Evolutionary conservation across 805 yeast genomes (phyloP).

Genomic region (Cyberlindnera lachancei): DNA sequence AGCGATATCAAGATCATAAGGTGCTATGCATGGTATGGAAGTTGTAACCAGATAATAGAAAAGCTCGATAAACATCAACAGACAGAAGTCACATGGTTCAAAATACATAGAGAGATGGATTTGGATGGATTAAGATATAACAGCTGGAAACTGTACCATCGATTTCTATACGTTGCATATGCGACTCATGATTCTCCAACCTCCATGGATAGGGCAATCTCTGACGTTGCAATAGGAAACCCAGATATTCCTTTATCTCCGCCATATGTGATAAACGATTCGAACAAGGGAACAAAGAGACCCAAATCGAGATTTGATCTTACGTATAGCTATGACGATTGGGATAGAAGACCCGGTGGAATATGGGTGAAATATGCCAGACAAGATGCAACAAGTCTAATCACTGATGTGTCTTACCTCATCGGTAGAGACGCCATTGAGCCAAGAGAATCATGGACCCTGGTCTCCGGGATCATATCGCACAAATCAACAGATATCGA

Average conservation of each 20-base stretch:
- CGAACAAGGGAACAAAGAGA: constrained; percentile 23
- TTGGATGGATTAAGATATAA: constrained; percentile 13
- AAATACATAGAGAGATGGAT: constrained; percentile 20
- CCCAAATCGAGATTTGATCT: constrained; percentile 20
- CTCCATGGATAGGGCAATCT: constrained; percentile 25
- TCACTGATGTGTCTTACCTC: constrained; percentile 42
- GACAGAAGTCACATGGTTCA: constrained; percentile 18
- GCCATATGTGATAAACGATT: constrained; percentile 28
- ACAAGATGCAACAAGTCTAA: constrained; percentile 24
- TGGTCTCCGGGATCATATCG: constrained; percentile 18
- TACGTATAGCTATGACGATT: constrained; percentile 21
- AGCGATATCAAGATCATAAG: constrained; percentile 24
- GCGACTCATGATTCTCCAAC: constrained; percentile 7
- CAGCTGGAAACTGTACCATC: constrained; percentile 15
- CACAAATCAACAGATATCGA: constrained; percentile 2
- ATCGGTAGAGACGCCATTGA: constrained; percentile 52
- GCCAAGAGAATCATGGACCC: constrained; percentile 51
- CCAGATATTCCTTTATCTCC: constrained; percentile 28
- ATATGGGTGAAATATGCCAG: constrained; percentile 50
- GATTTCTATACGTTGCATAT: constrained; percentile 23
- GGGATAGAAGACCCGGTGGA: constrained; percentile 42
- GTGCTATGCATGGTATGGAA: constrained; percentile 25
- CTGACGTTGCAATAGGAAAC: constrained; percentile 38
- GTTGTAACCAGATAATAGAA: constrained; percentile 22
- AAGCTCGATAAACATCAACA: constrained; percentile 2